phyloP scores from a whole-genome alignment of 2,329 filamentous ascomycete species.

The Coniochaeta sp. region DNA sequence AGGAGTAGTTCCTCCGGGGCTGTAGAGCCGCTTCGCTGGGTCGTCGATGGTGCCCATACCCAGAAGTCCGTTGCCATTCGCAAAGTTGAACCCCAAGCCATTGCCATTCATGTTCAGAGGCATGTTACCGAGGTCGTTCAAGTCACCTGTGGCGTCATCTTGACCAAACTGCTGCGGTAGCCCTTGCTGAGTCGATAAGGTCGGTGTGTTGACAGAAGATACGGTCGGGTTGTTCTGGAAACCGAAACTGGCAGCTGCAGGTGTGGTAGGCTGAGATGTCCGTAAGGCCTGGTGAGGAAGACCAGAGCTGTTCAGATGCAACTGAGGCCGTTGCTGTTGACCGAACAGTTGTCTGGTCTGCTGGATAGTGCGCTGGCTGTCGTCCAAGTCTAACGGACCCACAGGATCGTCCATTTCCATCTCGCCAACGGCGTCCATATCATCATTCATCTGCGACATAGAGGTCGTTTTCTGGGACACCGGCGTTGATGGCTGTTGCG shows the following conservation, averaged over 20 bases:
- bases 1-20: slow-evolving; percentile 61
- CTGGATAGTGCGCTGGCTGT: slow-evolving; percentile 58
- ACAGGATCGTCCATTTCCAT: slow-evolving; percentile 94
- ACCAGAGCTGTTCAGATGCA: slow-evolving; percentile 75
- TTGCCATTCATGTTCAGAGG: slow-evolving; percentile 43
- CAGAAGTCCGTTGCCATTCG: slow-evolving; percentile 33
- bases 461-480: slow-evolving; percentile 15
- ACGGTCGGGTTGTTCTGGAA: slow-evolving; percentile 93
- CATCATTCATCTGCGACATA: slow-evolving; percentile 42
- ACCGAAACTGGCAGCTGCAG: slow-evolving; percentile 66
- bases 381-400: slow-evolving; percentile 56
- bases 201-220: slow-evolving; percentile 93
- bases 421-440: slow-evolving; percentile 81
- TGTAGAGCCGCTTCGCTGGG: slow-evolving; percentile 88
- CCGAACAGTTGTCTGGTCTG: slow-evolving; percentile 63
- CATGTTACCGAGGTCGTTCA: slow-evolving; percentile 47
- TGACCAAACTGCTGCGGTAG: slow-evolving; percentile 51
- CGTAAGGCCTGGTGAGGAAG: slow-evolving; percentile 71
- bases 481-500: slow-evolving; percentile 27
- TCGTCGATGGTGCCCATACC: slow-evolving; percentile 70
- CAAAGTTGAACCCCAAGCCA: slow-evolving; percentile 44
- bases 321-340: slow-evolving; percentile 58
- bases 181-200: slow-evolving; percentile 67
- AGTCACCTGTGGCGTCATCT: slow-evolving; percentile 24
- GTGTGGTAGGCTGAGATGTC: slow-evolving; percentile 80